Conservation (phyloP, 345 rosid genomes). For the Aquilaria sinensis region DNA sequence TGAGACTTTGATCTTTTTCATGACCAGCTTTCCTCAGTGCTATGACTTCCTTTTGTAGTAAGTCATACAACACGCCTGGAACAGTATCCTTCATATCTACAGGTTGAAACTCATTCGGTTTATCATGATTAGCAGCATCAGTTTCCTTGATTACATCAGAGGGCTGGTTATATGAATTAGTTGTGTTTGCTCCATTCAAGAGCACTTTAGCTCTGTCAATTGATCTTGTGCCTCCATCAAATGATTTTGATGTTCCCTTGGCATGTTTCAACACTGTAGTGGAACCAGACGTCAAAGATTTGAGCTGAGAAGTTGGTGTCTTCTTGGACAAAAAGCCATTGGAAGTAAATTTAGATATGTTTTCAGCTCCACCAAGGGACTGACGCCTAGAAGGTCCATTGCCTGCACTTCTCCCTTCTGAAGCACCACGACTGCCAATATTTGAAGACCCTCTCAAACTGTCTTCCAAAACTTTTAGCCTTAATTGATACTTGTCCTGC, state of each 20-base stretch:
- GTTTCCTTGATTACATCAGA: not conserved
- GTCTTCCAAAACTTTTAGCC: slow-evolving; percentile 88
- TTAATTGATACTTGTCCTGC: slow-evolving; percentile 80
- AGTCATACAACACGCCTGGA: slow-evolving; percentile 69
- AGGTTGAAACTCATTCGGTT: slow-evolving; percentile 36
- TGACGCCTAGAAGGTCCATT: slow-evolving; percentile 88
- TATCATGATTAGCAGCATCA: slow-evolving; percentile 33
- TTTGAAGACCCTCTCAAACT: slow-evolving; percentile 60
- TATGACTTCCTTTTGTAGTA: slow-evolving; percentile 84
- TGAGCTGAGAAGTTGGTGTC: slow-evolving; percentile 46
- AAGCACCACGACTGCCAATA: slow-evolving; percentile 33
- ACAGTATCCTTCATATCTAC: slow-evolving; percentile 54
- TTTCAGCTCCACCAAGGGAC: slow-evolving; percentile 82
- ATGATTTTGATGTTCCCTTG: slow-evolving; percentile 83
- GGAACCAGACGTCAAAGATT: slow-evolving; percentile 50
- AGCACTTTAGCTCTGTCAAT: slow-evolving; percentile 58
- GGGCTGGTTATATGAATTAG: not conserved
- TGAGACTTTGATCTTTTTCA: slow-evolving; percentile 89
- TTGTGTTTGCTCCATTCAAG: slow-evolving; percentile 32
- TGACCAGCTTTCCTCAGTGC: slow-evolving; percentile 69
- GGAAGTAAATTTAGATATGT: slow-evolving; percentile 45
- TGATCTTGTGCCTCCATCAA: slow-evolving; percentile 84
- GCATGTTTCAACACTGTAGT: slow-evolving; percentile 69
- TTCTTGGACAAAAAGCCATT: slow-evolving; percentile 67
- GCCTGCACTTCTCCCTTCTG: slow-evolving; percentile 61